Conservation (phyloP, 441 rosid species). For the Adansonia madagascariensis region DNA sequence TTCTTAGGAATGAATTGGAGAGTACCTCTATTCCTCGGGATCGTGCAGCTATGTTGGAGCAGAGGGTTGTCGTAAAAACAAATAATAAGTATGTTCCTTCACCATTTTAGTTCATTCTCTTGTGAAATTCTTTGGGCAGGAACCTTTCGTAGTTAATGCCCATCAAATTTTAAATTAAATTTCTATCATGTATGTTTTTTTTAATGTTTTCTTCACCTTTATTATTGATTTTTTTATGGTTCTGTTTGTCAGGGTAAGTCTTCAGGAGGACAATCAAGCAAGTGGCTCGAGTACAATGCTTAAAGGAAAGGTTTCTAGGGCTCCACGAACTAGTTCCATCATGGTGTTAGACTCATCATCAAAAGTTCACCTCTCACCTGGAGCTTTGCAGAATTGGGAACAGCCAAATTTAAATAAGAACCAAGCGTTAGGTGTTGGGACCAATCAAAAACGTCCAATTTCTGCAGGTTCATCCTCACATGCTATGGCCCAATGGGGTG, state of each 20-base stretch:
- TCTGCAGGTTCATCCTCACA: conserved; percentile 70
- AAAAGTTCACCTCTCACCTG: conserved; percentile 57
- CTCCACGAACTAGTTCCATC: conserved; percentile 67
- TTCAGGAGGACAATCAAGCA: conserved; percentile 56
- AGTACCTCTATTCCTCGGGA: conserved; percentile 59
- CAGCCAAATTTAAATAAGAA: conserved; percentile 53
- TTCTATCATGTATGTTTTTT: neutral
- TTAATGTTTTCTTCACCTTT: conserved; percentile 9
- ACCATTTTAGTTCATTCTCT: conserved; percentile 22
- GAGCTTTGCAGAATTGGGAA: conserved; percentile 66
- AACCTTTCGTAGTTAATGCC: conserved; percentile 3
- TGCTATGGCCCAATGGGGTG: conserved; percentile 92
- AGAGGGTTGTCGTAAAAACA: conserved; percentile 60
- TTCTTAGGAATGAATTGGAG: conserved; percentile 66
- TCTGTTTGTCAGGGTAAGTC: conserved; percentile 54
- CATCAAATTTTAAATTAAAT: conserved; percentile 12
- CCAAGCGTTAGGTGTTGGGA: conserved; percentile 40
- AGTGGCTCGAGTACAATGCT: conserved; percentile 54
- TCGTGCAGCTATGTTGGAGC: conserved; percentile 49
- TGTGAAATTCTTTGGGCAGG: conserved; percentile 8
- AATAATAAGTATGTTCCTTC: conserved; percentile 50
- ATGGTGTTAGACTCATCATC: conserved; percentile 70
- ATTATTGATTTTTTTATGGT: conserved; percentile 30
- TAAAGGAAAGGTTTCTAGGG: conserved; percentile 75
- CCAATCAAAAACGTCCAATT: conserved; percentile 51